phyloP scores from a whole-genome alignment of 2,329 filamentous ascomycete species.

The Teratosphaeria destructans region DNA sequence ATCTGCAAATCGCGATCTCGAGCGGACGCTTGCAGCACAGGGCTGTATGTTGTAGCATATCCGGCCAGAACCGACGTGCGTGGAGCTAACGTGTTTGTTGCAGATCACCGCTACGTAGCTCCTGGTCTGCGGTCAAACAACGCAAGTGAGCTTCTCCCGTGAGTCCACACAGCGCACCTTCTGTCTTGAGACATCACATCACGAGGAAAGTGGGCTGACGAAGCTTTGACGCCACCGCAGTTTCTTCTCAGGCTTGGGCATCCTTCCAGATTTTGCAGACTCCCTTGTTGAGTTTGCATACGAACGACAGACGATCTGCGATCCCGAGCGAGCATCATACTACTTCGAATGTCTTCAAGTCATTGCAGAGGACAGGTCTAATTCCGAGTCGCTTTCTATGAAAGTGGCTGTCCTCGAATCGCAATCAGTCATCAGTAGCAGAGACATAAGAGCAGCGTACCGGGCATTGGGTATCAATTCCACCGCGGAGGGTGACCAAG shows the following conservation, averaged over 20 bases:
- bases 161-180: conserved; percentile 1
- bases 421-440: conserved; percentile 45
- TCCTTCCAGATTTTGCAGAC: conserved; percentile 52
- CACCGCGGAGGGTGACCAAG: conserved; percentile 25
- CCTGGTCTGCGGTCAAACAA: conserved; percentile 7
- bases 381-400: conserved; percentile 47
- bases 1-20: conserved; percentile 23
- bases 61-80: neutral
- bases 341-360: conserved; percentile 57
- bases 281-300: conserved; percentile 52
- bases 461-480: conserved; percentile 44
- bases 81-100: conserved; percentile 2
- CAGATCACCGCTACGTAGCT: conserved; percentile 16
- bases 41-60: conserved; percentile 16
- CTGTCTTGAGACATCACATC: neutral
- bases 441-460: conserved; percentile 50
- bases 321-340: conserved; percentile 45
- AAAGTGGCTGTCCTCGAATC: conserved; percentile 50
- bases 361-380: conserved; percentile 44
- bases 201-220: neutral
- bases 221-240: conserved; percentile 5
- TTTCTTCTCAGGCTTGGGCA: conserved; percentile 50
- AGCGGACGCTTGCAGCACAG: conserved; percentile 23
- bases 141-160: conserved; percentile 16
- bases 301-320: conserved; percentile 46